phyloP scores from a whole-genome alignment of 352 stramenopile species.

The Phytophthora brassicae region DNA sequence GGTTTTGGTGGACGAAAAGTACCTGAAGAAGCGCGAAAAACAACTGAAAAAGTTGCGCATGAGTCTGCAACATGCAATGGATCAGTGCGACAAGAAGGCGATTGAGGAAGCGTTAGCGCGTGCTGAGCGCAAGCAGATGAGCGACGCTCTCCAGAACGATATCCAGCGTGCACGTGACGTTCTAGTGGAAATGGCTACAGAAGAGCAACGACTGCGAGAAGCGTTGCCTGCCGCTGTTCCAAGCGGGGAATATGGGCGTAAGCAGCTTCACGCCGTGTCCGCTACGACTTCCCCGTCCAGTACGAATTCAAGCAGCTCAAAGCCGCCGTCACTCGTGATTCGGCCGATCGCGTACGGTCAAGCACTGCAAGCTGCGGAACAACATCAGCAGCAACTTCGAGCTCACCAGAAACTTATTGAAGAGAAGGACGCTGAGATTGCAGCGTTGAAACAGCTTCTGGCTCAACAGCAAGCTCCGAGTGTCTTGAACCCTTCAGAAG shows the following conservation, averaged over 20 bases:
- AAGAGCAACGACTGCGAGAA: conserved; percentile 25
- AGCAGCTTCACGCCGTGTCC: conserved; percentile 34
- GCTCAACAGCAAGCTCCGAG: conserved; percentile 24
- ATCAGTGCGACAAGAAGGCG: conserved; percentile 46
- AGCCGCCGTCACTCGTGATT: conserved; percentile 60
- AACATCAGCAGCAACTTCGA: conserved; percentile 59
- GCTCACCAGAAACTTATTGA: conserved; percentile 62
- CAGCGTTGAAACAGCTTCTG: conserved; percentile 41
- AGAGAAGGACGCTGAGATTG: conserved; percentile 73
- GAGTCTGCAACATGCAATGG: conserved; percentile 39
- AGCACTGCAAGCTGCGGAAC: conserved; percentile 62
- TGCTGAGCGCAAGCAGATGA: conserved; percentile 78
- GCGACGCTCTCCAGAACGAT: conserved; percentile 58
- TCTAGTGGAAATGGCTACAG: conserved; percentile 37
- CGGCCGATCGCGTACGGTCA: conserved; percentile 74
- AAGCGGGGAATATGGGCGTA: conserved; percentile 15
- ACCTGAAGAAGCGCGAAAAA: conserved; percentile 73
- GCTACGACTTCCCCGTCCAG: conserved; percentile 15
- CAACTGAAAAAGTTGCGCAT: conserved; percentile 71
- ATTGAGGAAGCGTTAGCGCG: conserved; percentile 70
- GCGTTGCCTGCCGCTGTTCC: conserved; percentile 3
- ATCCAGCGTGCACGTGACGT: conserved; percentile 46
- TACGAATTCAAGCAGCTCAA: conserved; percentile 9
- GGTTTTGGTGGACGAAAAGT: conserved; percentile 75
- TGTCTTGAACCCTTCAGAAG: conserved; percentile 8